Conservation (phyloP, 2,329 filamentous ascomycete genomes). For the Hymenoscyphus linearis region DNA sequence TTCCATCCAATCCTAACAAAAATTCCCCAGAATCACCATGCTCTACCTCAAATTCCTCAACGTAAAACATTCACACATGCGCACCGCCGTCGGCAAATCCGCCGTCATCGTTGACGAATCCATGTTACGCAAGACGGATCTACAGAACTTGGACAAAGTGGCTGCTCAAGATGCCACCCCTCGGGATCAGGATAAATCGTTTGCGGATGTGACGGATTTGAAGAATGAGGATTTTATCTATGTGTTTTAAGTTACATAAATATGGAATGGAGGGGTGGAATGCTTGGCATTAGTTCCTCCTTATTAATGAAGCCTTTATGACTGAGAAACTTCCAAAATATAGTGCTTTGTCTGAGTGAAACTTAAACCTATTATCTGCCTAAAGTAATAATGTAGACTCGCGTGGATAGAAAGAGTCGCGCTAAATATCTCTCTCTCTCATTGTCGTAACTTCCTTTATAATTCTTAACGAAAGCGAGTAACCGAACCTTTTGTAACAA, state of each 20-base stretch:
- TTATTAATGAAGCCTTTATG: too few species aligned
- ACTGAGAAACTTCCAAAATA: too few species aligned
- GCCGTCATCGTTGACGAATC: constrained; percentile 53
- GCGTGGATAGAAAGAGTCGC: too few species aligned
- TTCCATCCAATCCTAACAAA: neutral
- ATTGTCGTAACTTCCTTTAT: too few species aligned
- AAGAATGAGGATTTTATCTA: constrained; percentile 61
- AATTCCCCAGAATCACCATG: constrained; percentile 29
- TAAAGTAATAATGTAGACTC: too few species aligned
- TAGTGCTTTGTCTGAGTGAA: too few species aligned
- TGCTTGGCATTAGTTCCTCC: neutral
- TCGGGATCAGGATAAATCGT: constrained; percentile 41
- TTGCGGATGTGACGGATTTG: constrained; percentile 54
- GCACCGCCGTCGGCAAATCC: constrained; percentile 55
- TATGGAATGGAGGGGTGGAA: neutral
- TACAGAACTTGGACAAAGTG: constrained; percentile 5
- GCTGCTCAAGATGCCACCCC: neutral
- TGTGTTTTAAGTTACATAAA: constrained; percentile 31
- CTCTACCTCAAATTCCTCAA: constrained; percentile 49
- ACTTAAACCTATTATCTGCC: too few species aligned
- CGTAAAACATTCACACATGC: constrained; percentile 45
- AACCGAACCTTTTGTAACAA: too few species aligned
- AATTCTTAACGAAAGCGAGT: too few species aligned
- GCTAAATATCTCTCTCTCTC: too few species aligned
- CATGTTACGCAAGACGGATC: constrained; percentile 38